Evolutionary conservation across 306 rosid genomes (phyloP), one percentile per base, ranked within the genome.

Genomic region (Glycine soja): DNA sequence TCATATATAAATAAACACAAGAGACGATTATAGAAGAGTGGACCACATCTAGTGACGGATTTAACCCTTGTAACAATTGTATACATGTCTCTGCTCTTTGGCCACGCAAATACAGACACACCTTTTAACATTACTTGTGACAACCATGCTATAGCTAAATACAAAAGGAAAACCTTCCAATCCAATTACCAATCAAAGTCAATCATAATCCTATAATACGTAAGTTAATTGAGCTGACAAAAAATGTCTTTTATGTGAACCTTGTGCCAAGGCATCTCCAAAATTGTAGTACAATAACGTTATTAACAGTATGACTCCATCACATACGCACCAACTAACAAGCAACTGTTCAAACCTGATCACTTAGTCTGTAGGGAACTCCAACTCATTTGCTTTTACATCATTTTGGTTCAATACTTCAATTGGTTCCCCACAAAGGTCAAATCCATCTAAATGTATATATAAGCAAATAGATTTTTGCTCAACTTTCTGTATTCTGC

Each of bases 321-420:
- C 80, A 14, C 38, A 64, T 38, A 62, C 0, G 38, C 43, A 63
- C 53, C 53, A 83, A 72, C 70, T 12, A 36, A 46, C 64, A 69
- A 16, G 36, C 42, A 46, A 57, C 48, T 24, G 56, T 69, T 12
- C 70, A 77, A 70, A 70, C 42, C 69, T 72, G 24, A 45, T 53
- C 45, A 58, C 43, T 24, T 91, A 67, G n/a, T 90, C 91, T 88
- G 78, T 51, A 64, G 79, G 89, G 84, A 86, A 85, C 88, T 81
- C 90, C 85, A 85, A 64, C 63, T 40, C 11, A 46, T 46, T 47
- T 48, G 14, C n/a, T 81, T 80, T 61, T 67, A n/a, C 15, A 70
- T 72, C 56, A 12, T 56, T 50, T 15, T 34, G 8, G 10, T 70
- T 74, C 75, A 34, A 34, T 34, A 34, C 38, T 34, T 34, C 38